Base-by-base conservation (phyloP, 139 green algal species). In the Picochlorum sp. region DNA sequence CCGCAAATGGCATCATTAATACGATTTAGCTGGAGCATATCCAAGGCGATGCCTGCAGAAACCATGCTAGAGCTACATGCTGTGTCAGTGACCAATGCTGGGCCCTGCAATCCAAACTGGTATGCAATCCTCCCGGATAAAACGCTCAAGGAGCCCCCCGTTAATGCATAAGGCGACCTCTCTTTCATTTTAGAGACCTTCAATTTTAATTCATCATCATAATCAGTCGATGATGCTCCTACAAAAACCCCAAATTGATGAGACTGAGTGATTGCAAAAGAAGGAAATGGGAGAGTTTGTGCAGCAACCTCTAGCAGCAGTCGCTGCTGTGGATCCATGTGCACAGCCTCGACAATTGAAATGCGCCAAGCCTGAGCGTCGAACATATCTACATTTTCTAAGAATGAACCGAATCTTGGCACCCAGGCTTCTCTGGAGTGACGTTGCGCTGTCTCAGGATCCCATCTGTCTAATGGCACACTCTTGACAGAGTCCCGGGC, bases 181-280 rank as follows among this genome's bases (percentile, higher is more conserved):
- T 4, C 61, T 47, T 24, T 12, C 22, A 14, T n/a, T 47, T 47
- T n/a, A 47, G 2, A 8, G 0, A 16, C 18, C 39, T 47, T 47
- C 39, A n/a, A 47, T 7, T 26, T 47, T 20, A 37, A n/a, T 33
- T 61, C 30, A 28, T 44, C n/a, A 8, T 12, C 4, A 56, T 61
- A 67, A 22, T 67, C 58, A 5, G 64, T 30, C n/a, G 57, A 67
- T 51, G 47, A 62, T 20, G 64, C 64, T 24, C 64, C 80, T 53
- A 83, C 90, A n/a, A 77, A 89, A 18, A 94, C 26, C 13, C 86
- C 74, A 1, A 83, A 82, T 13, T 75, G 49, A n/a, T 8, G 16
- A 22, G 44, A n/a, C n/a, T n/a, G n/a, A n/a, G 44, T 53, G 7
- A 63, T 62, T 22, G 55, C 50, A 1, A 55, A 57, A 2, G 49